Base-by-base conservation (phyloP, 768 basidiomycete species). In the Trametes maxima region DNA sequence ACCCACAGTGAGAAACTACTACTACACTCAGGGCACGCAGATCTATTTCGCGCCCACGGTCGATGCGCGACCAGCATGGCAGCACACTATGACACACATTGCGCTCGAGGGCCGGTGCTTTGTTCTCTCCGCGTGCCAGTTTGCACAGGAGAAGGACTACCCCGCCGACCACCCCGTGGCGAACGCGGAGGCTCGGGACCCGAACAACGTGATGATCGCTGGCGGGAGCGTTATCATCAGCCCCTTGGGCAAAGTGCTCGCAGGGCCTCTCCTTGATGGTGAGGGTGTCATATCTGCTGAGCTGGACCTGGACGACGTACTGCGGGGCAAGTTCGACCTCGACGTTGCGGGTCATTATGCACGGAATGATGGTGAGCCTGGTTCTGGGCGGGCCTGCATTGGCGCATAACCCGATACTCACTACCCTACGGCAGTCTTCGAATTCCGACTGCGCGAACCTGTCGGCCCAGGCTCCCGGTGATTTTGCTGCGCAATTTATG, bases 61-160 rank as follows among this genome's bases (percentile, higher is more conserved):
- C 21, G 87, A 88, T 63, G 75, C 79, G 5, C 77, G 87, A 2
- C 78, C 79, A 2, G 74, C 68, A 10, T 89, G 87, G 88, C 77
- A 77, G 63, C 72, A 74, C 58, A 80, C 83, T 0, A 86, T 88
- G 84, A 67, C 73, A 24, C 86, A 86, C 65, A 85, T 89, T 50
- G 86, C 87, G 0, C 72, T 85, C 37, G 87, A 89, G 68, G 88
- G 88, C 11, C 80, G 88, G 24, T 87, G 85, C 72, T 87, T 87
- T 70, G 88, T 89, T 51, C 75, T 89, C 24, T 79, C 83, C 14
- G 85, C 85, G 3, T 86, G 83, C 54, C 84, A 87, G 66, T 87
- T 79, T 67, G 78, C 83, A 0, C 77, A 80, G 59, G 82, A 81
- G 63, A 77, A 77, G 69, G 80, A 86, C 67, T 86, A 80, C 57